Evolutionary conservation across 306 rosid genomes (phyloP), one percentile per base, ranked within the genome.

Genomic region (Potentilla sterilis): DNA sequence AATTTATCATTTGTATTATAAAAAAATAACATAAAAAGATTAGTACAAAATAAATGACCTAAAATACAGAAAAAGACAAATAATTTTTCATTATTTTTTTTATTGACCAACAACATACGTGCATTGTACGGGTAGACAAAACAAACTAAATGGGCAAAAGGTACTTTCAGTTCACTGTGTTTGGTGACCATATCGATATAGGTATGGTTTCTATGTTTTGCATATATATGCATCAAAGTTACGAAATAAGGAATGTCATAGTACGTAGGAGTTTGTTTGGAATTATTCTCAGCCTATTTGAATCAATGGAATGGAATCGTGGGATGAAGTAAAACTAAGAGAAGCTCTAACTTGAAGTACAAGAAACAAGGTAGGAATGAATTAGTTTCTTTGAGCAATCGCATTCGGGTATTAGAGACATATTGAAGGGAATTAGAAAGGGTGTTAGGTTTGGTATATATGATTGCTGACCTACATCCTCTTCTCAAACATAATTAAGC

Each of bases 391-490:
- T 65, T 52, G 74, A 34, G 18, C 21, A 59, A 79, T n/a, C 22
- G 52, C 78, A 73, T 58, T 54, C 62, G 28, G 24, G 28, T 6
- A 44, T 14, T n/a, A 15, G 18, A 42, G 63, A 68, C 18, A 61
- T 40, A 41, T 21, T 22, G 13, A 34, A 28, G 15, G 40, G 78
- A 40, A 24, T 71, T 32, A 69, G 69, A 76, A 48, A 69, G 52
- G 79, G 59, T 32, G 81, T 77, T 88, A 77, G 90, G 87, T 87
- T 83, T 82, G 88, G 88, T 82, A 89, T 86, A 75, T 63, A 63
- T 63, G 68, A 63, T 75, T 14, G 80, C 3, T 79, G 78, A 72
- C 90, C 77, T 75, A 54, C 70, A 78, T 74, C 64, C 44, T 74
- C 83, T 37, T 37, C 11, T 28, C 35, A 64, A 64, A 81, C 34